Evolutionary conservation across 2,329 filamentous ascomycete genomes (phyloP).

Genomic region (Cryphonectria nitschkei): DNA sequence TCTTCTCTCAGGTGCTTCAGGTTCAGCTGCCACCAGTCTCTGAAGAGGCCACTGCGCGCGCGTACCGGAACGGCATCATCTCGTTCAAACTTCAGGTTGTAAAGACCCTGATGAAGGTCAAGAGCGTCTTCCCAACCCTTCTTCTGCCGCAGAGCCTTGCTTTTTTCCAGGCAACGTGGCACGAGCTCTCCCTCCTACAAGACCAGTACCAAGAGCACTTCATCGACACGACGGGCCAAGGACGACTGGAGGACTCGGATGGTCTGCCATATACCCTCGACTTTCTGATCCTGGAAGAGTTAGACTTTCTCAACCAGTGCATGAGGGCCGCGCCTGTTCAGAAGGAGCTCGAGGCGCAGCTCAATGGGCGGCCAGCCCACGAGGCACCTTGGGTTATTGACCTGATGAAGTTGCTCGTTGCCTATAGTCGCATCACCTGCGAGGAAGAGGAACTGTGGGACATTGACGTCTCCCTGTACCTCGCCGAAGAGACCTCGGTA

Average conservation of each 20-base stretch:
- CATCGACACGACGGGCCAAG: constrained; percentile 82
- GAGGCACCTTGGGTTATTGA: constrained; percentile 82
- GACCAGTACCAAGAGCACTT: constrained; percentile 79
- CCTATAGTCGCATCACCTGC: constrained; percentile 85
- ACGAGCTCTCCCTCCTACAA: constrained; percentile 77
- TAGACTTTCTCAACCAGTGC: constrained; percentile 93
- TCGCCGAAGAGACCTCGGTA: constrained; percentile 88
- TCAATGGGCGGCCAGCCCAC: constrained; percentile 64
- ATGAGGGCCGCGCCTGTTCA: constrained; percentile 87
- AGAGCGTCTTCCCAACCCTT: constrained; percentile 78
- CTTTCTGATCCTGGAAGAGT: constrained; percentile 88
- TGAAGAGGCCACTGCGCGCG: constrained; percentile 57
- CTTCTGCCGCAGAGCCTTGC: constrained; percentile 80
- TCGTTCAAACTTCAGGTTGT: constrained; percentile 92
- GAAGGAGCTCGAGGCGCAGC: constrained; percentile 81
- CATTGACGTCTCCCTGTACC: constrained; percentile 91
- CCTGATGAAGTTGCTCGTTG: constrained; percentile 81
- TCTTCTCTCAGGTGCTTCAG: constrained; percentile 82
- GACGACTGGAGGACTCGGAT: constrained; percentile 86
- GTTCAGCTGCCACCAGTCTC: constrained; percentile 70
- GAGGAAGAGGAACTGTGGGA: constrained; percentile 97
- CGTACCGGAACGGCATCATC: constrained; percentile 78
- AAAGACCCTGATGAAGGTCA: constrained; percentile 89
- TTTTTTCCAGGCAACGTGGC: constrained; percentile 88
- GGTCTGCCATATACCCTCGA: constrained; percentile 93